Evolutionary conservation across 495 filamentous ascomycete genomes (phyloP).

Genomic region (Friedmanniomyces endolithicus): DNA sequence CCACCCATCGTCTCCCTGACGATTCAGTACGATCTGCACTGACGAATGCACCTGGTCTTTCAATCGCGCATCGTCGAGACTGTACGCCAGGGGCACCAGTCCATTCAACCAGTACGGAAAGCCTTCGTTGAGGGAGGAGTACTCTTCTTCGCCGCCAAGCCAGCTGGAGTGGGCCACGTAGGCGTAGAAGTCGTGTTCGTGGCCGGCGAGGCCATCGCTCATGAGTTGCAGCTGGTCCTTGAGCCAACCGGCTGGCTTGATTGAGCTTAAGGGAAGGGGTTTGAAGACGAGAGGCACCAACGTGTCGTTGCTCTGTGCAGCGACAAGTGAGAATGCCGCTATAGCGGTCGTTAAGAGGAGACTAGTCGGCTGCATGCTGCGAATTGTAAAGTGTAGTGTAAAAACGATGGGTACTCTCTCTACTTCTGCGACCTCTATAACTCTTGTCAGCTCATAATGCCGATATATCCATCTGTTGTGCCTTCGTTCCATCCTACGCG

Average conservation of each 20-base stretch:
- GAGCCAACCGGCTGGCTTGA: constrained; percentile 51
- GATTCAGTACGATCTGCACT: constrained; percentile 39
- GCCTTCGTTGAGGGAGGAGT: constrained; percentile 46
- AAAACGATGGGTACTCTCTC: too few relatives aligned
- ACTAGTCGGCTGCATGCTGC: too few relatives aligned
- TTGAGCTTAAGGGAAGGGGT: constrained; percentile 41
- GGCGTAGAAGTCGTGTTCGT: constrained; percentile 47
- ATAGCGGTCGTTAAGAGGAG: too few relatives aligned
- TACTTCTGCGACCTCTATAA: too few relatives aligned
- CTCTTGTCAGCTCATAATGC: too few relatives aligned
- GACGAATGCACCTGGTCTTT: constrained; percentile 41
- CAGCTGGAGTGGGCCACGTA: constrained; percentile 44
- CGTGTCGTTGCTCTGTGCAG: background rate
- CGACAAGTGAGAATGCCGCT: too few relatives aligned
- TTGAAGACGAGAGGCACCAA: constrained; percentile 1
- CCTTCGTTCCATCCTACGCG: too few relatives aligned
- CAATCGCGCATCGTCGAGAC: constrained; percentile 41
- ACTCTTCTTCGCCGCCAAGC: constrained; percentile 45
- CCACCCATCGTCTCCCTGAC: constrained; percentile 49
- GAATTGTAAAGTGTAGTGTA: too few relatives aligned
- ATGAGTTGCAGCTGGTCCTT: constrained; percentile 41
- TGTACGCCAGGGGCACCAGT: constrained; percentile 51
- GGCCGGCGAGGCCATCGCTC: constrained; percentile 46
- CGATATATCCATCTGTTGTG: too few relatives aligned
- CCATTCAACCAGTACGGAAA: constrained; percentile 57